Evolutionary conservation across 2,329 filamentous ascomycete species (phyloP).

Genomic region (Cladosporium sp.): DNA sequence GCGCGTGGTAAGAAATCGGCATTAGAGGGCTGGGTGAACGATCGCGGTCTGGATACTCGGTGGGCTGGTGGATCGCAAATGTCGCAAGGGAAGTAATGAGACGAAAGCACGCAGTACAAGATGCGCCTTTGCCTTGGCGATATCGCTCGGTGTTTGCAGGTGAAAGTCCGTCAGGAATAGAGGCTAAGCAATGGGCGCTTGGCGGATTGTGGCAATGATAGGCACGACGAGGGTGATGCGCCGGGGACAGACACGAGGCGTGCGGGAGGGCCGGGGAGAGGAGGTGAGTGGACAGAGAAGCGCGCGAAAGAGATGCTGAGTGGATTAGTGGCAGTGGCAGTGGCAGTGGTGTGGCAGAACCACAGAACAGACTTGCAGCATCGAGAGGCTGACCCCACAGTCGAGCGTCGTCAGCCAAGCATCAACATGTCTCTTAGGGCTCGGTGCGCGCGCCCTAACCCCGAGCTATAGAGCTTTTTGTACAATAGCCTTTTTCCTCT

Average conservation of each 20-base stretch:
- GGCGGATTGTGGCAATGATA: constrained; percentile 16
- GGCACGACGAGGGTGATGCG: constrained; percentile 10
- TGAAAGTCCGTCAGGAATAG: constrained; percentile 21
- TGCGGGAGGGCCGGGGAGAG: constrained; percentile 8
- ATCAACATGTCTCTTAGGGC: constrained; percentile 4
- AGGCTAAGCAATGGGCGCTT: constrained; percentile 18
- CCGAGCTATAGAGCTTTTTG: constrained; percentile 6
- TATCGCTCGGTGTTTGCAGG: constrained; percentile 19
- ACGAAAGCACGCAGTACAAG: constrained; percentile 5
- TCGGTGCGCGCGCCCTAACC: constrained; percentile 11
- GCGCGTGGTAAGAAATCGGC: neutral
- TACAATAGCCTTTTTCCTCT: constrained; percentile 1
- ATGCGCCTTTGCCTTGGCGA: constrained; percentile 12
- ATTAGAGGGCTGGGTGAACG: neutral
- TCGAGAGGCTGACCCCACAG: constrained; percentile 5
- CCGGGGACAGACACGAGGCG: constrained; percentile 8
- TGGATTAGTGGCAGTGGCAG: constrained; percentile 12
- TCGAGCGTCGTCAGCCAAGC: constrained; percentile 20
- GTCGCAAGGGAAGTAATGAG: constrained; percentile 12
- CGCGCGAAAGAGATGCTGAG: neutral
- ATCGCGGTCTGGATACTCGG: neutral
- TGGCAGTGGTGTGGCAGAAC: constrained; percentile 3
- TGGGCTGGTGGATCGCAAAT: neutral
- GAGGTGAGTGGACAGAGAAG: constrained; percentile 7
- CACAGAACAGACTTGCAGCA: neutral